phyloP scores from a whole-genome alignment of 306 rosid species.

The Begonia loranthoides region DNA sequence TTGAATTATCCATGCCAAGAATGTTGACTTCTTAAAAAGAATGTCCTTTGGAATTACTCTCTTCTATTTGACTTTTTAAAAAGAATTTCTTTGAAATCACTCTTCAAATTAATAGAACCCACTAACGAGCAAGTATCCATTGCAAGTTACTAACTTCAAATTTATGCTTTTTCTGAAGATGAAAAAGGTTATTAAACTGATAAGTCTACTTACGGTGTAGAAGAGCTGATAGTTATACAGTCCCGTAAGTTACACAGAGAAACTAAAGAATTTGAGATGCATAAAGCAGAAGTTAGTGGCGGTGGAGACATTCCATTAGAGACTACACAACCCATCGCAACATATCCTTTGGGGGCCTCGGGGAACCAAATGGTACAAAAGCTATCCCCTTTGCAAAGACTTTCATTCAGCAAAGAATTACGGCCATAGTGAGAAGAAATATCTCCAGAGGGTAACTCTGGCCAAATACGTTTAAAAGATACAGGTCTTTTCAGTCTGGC shows the following conservation, averaged over 20 bases:
- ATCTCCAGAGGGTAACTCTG: constrained; percentile 37
- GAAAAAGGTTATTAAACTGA: too few species aligned
- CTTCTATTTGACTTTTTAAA: not conserved
- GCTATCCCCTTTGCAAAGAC: constrained; percentile 19
- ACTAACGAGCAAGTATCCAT: too few species aligned
- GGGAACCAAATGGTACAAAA: constrained; percentile 87
- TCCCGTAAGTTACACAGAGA: constrained; percentile 75
- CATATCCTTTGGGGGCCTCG: constrained; percentile 85
- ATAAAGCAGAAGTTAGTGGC: constrained; percentile 58
- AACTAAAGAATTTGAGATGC: constrained; percentile 62
- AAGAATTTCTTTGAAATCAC: not conserved
- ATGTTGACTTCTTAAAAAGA: too few species aligned
- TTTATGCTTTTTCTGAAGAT: too few species aligned
- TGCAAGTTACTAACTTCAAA: too few species aligned
- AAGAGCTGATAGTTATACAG: constrained; percentile 42
- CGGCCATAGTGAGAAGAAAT: constrained; percentile 16
- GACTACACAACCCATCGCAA: constrained; percentile 85
- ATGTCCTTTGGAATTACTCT: too few species aligned
- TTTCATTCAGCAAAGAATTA: constrained; percentile 15
- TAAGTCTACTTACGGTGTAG: constrained; percentile 40
- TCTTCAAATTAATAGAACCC: too few species aligned
- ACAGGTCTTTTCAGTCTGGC: constrained; percentile 62
- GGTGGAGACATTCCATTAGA: constrained; percentile 56
- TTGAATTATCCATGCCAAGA: too few species aligned
- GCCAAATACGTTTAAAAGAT: constrained; percentile 76